Base-by-base conservation (phyloP, 805 yeast species). In the Wickerhamomyces strasburgensis region DNA sequence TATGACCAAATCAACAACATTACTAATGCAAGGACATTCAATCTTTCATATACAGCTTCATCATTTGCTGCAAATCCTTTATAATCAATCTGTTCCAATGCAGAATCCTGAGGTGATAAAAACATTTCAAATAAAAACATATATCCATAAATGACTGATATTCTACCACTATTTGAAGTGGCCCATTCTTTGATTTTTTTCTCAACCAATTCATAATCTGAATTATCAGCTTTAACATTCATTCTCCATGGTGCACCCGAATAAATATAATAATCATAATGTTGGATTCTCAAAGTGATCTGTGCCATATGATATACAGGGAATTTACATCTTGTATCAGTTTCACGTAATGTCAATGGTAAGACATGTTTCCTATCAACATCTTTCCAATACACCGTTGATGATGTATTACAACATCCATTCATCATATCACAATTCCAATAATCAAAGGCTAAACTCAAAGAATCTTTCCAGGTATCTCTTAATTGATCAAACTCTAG, bases 241-340 rank as follows among this genome's bases (percentile, higher is more conserved):
- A 83, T 79, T 49, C 88, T 72, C 61, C 82, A 75, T 1, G 93
- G 93, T 6, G 87, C 84, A 1, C 96, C 96, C 3, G 89, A 80
- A 56, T 68, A 80, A 5, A 84, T 79, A 37, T 83, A 83, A 39
- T 84, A 75, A 57, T 86, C 95, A 57, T 83, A 80, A 44, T 84
- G 86, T 38, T 84, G 79, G 19, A 82, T 71, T 35, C 84, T 75
- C 54, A 85, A 72, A 31, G 78, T 73, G 13, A 84, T 75, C 52
- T 83, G 89, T 1, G 85, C 77, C 62, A 83, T 67, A 52, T 85
- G 89, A 57, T 77, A 82, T 36, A 79, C 73, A 0, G 86, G 80
- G 40, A 76, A 70, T 43, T 75, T 76, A 56, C 85, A 80, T 33
- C 78, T 67, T 2, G 72, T 61, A 43, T 67, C 75, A 27, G 54